Evolutionary conservation across 495 filamentous ascomycete genomes (phyloP), one percentile per base, ranked within the genome.

Genomic region (Penicillium subrubescens): DNA sequence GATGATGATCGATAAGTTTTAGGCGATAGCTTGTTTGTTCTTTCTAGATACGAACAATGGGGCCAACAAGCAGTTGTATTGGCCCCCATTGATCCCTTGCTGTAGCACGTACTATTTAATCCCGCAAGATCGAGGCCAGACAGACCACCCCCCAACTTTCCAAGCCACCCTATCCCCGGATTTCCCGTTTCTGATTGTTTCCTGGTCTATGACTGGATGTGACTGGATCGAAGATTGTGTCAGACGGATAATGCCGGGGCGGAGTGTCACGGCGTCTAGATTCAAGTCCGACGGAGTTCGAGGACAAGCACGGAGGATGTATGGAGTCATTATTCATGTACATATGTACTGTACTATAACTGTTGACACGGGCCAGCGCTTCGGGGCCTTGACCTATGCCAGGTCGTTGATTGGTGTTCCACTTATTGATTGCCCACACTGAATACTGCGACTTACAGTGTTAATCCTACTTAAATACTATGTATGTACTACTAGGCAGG

Each of bases 321-420:
- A 8, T 31, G 6, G 3, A 31, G 29, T 31, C 5, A 8, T 33
- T 1, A 33, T 33, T 2, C 2, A 37, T 3, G 12, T 37, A 37
- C n/a, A 44, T 6, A 21, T 2, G 25, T 27, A 27, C 25, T 27
- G 25, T 27, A 27, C n/a, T n/a, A n/a, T n/a, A n/a, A n/a, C n/a
- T n/a, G n/a, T n/a, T n/a, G n/a, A 50, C 25, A 29, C 48, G 48
- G 25, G 25, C 25, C 25, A 29, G 48, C 25, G 12, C 25, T 31
- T n/a, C n/a, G 12, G 25, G 5, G 17, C 23, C 11, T 55, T 69
- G 61, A 69, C 66, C 55, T 64, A 59, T 65, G 58, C 63, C 56
- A 59, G 48, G 7, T 17, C 14, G 8, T 25, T 69, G 67, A 67
- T 71, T 69, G 66, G 66, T 19, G 60, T 51, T 54, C 62, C 62